phyloP scores from a whole-genome alignment of 108 stramenopile species.

The Cyclotella kingstonii region DNA sequence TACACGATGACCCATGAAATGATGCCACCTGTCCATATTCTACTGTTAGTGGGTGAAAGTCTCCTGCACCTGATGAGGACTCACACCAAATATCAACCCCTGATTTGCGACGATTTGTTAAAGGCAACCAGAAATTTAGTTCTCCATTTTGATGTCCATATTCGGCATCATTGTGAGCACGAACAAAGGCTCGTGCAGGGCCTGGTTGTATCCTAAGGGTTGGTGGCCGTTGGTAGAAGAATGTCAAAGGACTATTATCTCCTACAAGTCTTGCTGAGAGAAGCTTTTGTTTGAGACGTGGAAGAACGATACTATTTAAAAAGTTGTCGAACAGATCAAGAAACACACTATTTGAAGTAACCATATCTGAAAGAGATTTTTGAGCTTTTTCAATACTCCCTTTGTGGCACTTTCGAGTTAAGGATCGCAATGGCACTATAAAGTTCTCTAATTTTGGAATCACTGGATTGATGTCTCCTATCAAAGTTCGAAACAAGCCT shows the following conservation, averaged over 20 bases:
- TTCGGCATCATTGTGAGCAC: conserved; percentile 78
- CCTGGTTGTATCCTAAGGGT: conserved; percentile 89
- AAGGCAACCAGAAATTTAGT: conserved; percentile 87
- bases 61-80: conserved; percentile 45
- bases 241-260: conserved; percentile 39
- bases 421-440: conserved; percentile 54
- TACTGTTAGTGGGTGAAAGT: conserved; percentile 72
- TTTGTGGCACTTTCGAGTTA: conserved; percentile 62
- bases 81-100: conserved; percentile 79
- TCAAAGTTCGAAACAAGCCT: conserved; percentile 36
- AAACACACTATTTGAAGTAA: conserved; percentile 58
- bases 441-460: conserved; percentile 63
- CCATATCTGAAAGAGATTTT: conserved; percentile 68
- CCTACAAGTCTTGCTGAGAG: conserved; percentile 11
- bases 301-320: conserved; percentile 60
- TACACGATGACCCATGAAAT: conserved; percentile 80
- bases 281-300: conserved; percentile 64
- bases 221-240: conserved; percentile 87
- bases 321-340: conserved; percentile 69
- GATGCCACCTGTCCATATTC: conserved; percentile 65
- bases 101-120: conserved; percentile 63
- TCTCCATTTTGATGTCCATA: conserved; percentile 92
- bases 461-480: not conserved
- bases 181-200: conserved; percentile 70
- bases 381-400: conserved; percentile 69